These are phyloP conservation scores for Verticillium nubilum DNA, from an alignment of 2,329 filamentous ascomycete species.

Conservation along the genomic window DNA sequence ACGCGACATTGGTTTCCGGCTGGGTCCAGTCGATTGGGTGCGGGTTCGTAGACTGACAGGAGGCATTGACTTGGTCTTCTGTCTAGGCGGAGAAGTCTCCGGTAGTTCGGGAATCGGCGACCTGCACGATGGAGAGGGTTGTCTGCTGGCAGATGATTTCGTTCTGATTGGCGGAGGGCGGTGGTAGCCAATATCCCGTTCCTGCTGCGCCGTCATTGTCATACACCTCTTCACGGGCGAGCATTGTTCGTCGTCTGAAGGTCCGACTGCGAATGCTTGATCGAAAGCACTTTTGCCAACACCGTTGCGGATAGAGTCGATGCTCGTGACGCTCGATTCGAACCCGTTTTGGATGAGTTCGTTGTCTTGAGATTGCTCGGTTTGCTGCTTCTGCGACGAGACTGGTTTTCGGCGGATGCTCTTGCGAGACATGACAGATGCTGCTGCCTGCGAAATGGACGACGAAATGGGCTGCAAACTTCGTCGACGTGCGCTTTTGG, in stretches of 20 bases:
- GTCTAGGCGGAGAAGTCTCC: slow-evolving; percentile 16
- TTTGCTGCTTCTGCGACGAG: neutral
- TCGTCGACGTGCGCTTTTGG: slow-evolving; percentile 5
- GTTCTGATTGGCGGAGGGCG: neutral
- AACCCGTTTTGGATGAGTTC: slow-evolving; percentile 12
- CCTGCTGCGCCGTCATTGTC: slow-evolving; percentile 20
- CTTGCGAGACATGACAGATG: slow-evolving; percentile 9
- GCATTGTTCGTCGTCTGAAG: slow-evolving; percentile 1
- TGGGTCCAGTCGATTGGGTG: neutral
- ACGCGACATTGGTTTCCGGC: neutral
- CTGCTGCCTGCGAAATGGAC: slow-evolving; percentile 9
- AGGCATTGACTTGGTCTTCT: slow-evolving; percentile 28
- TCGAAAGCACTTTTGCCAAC: slow-evolving; percentile 21
- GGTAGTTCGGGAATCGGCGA: slow-evolving; percentile 21
- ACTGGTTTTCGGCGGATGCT: slow-evolving; percentile 10
- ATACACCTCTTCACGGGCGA: slow-evolving; percentile 17
- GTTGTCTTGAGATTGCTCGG: neutral
- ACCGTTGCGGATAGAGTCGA: slow-evolving; percentile 15
- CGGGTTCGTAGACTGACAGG: slow-evolving; percentile 37
- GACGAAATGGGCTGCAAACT: slow-evolving; percentile 4
- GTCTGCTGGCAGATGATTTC: slow-evolving; percentile 1
- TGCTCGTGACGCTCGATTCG: slow-evolving; percentile 15
- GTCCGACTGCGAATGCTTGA: slow-evolving; percentile 15
- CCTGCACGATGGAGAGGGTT: slow-evolving; percentile 3
- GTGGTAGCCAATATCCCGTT: neutral